A percentile compares a stretch with the other conserved stretches of the same genome.
Evolutionary conservation across 768 basidiomycete species (phyloP).

Genomic region (Mycena capillaripes): DNA sequence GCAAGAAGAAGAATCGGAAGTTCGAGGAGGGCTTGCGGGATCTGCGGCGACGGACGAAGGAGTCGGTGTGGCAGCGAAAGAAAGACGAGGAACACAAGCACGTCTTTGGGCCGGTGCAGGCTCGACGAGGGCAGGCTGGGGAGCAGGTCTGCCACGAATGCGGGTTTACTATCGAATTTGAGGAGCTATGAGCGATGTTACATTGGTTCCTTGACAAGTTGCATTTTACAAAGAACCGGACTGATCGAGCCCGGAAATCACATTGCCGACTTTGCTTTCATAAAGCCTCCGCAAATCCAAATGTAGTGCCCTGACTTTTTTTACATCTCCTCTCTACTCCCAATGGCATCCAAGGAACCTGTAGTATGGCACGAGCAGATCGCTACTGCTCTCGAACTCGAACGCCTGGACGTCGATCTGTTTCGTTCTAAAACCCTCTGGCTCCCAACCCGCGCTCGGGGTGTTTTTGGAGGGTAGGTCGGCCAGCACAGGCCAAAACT

Average conservation of each 20-base stretch:
- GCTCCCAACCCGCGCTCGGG: conserved; percentile 72
- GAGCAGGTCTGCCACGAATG: conserved; percentile 89
- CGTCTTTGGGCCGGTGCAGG: conserved; percentile 75
- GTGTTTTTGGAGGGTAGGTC: conserved; percentile 83
- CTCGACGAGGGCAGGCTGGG: conserved; percentile 65
- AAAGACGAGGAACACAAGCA: conserved; percentile 93
- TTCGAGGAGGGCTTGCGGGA: conserved; percentile 93
- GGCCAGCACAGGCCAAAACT: not conserved
- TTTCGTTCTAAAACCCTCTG: conserved; percentile 84
- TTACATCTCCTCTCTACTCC: not conserved
- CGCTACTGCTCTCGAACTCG: conserved; percentile 82
- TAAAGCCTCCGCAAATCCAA: not conserved
- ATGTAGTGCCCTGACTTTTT: not conserved
- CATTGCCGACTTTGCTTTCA: not conserved
- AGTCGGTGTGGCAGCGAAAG: conserved; percentile 90
- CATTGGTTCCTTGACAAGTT: no score
- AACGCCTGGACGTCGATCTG: conserved; percentile 81
- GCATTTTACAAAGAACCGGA: not conserved
- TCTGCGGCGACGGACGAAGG: conserved; percentile 86
- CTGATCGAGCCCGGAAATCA: not conserved
- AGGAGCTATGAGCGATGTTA: conserved; percentile 70
- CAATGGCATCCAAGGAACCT: conserved; percentile 12
- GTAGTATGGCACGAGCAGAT: conserved; percentile 63
- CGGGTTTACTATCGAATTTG: conserved; percentile 92
- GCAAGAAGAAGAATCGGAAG: conserved; percentile 92